Base-by-base conservation (phyloP, 768 basidiomycete species). In the Brasilioporus rufonigricans region DNA sequence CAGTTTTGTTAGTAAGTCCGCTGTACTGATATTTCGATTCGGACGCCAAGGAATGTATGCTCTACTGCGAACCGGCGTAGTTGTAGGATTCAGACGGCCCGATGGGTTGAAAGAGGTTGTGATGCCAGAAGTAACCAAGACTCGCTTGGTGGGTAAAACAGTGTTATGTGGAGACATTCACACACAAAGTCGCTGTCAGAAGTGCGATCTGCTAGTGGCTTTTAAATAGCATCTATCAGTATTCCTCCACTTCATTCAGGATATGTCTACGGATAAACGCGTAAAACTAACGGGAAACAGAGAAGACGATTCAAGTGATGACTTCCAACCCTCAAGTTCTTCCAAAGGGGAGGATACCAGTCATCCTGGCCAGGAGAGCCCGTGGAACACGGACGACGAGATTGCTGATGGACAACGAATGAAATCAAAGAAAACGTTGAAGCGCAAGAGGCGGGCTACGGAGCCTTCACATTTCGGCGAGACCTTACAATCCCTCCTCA, bases 361-460 rank as follows among this genome's bases (percentile, higher is more conserved):
- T 35, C 48, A 46, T 27, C 14, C 38, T 31, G 60, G 71, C 57
- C 62, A 66, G 44, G 63, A 57, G 33, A 59, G 51, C 36, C 74
- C 72, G 19, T 67, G 68, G 19, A 78, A 85, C 61, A 85, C 83
- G 19, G 84, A 82, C 10, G 85, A 87, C 60, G 86, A 90, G 65
- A 82, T 89, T 46, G 77, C 77, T 16, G 73, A 72, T 4, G 67
- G 80, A 48, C 80, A 82, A 61, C 71, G 67, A 41, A 66, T 72
- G 65, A 92, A 91, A 69, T 92, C 91, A 16, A 84, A 80, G 53
- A 86, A 91, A 69, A 93, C 91, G 0, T 72, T 81, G 49, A 93
- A 93, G 70, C 81, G 91, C 62, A 93, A 92, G 77, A 80, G 87
- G 31, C 77, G 91, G 53, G 91, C 91, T 23, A 89, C 89, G 7